phyloP scores from a whole-genome alignment of 2,329 filamentous ascomycete species.

The Fonsecaea monophora region DNA sequence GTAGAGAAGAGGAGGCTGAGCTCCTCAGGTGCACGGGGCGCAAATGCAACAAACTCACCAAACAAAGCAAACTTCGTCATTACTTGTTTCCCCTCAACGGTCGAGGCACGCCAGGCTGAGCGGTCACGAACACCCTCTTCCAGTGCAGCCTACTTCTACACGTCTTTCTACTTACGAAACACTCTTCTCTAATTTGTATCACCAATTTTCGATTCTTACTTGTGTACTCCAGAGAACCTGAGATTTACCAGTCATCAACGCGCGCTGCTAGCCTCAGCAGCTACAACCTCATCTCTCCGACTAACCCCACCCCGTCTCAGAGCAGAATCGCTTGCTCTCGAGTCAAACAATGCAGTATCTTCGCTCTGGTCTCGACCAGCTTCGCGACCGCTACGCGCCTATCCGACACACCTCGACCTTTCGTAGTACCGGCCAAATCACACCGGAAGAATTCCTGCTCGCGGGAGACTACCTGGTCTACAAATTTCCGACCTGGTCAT shows the following conservation, averaged over 20 bases:
- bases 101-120: not conserved
- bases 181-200: slow-evolving; percentile 7
- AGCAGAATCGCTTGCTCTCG: not conserved
- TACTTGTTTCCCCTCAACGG: not conserved
- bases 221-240: not conserved
- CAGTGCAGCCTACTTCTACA: slow-evolving; percentile 16
- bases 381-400: slow-evolving; percentile 89
- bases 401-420: slow-evolving; percentile 92
- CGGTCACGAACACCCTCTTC: slow-evolving; percentile 15
- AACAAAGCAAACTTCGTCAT: slow-evolving; percentile 14
- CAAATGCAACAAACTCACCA: slow-evolving; percentile 13
- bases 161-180: not conserved
- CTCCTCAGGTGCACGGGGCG: not conserved
- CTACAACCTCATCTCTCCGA: not conserved
- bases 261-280: not conserved
- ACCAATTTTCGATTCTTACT: not conserved
- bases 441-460: slow-evolving; percentile 92
- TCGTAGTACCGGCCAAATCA: slow-evolving; percentile 91
- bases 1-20: slow-evolving; percentile 6
- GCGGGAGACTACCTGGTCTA: slow-evolving; percentile 98
- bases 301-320: not conserved
- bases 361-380: slow-evolving; percentile 88
- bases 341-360: slow-evolving; percentile 79
- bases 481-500: slow-evolving; percentile 99
- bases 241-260: not conserved